phyloP scores from a whole-genome alignment of 148 eudicot genomes.

The Rhododendron henanense region DNA sequence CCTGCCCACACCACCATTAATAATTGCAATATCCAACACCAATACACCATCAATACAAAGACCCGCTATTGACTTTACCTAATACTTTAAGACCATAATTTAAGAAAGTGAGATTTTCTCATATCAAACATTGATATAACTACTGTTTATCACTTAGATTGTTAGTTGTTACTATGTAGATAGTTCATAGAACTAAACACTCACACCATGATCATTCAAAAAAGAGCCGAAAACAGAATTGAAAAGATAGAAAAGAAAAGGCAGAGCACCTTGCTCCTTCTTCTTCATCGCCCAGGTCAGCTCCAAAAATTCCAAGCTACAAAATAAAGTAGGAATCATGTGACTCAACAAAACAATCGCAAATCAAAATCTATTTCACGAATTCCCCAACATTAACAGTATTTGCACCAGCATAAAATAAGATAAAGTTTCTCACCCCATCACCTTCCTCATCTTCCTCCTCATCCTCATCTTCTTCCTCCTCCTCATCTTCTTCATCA shows the following conservation, averaged over 20 bases:
- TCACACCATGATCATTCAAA: neutral
- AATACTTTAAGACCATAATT: neutral
- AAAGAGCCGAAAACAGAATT: neutral
- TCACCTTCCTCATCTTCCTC: slow-evolving; percentile 43
- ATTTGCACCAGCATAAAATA: neutral
- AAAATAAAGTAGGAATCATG: slow-evolving; percentile 13
- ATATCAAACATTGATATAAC: neutral
- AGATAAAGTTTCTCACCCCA: slow-evolving; percentile 20
- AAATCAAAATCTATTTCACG: neutral
- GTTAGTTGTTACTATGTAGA: neutral
- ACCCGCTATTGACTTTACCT: neutral
- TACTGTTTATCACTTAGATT: no score
- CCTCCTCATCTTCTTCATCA: slow-evolving; percentile 24
- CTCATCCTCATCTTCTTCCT: slow-evolving; percentile 31
- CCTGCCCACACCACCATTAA: neutral
- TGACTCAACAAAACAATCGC: neutral
- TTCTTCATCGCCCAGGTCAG: slow-evolving; percentile 35
- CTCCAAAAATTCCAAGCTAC: slow-evolving; percentile 65
- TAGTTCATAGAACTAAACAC: neutral
- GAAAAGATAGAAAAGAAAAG: neutral
- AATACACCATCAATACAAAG: neutral
- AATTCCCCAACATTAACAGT: neutral
- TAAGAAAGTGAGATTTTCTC: neutral
- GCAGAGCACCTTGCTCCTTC: slow-evolving; percentile 42
- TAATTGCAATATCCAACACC: neutral